Conservation (phyloP, 345 rosid genomes). For the Aquilaria malaccensis region DNA sequence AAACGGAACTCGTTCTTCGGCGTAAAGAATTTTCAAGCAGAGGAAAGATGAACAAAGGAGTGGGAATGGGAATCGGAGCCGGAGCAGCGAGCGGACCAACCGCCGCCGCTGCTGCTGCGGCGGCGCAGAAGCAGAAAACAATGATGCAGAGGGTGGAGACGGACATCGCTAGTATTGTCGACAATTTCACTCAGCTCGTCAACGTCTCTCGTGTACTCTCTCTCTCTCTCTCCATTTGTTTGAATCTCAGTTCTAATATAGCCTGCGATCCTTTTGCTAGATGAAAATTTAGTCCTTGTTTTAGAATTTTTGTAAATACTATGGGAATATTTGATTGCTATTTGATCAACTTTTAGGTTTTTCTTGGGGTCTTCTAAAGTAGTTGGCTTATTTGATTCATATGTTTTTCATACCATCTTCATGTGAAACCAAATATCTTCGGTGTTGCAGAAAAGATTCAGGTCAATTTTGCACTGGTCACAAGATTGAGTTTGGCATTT, state of each 20-base stretch:
- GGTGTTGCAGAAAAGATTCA: not conserved
- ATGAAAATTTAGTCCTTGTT: not conserved
- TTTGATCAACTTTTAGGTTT: not conserved
- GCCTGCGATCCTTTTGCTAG: not conserved
- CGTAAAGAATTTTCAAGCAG: not conserved
- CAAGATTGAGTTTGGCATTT: too few relatives aligned
- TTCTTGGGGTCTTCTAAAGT: not conserved
- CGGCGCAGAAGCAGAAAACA: constrained; percentile 83
- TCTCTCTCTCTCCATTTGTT: not conserved
- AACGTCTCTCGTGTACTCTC: constrained; percentile 57
- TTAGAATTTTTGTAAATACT: not conserved
- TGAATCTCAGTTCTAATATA: not conserved
- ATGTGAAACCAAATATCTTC: not conserved
- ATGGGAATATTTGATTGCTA: not conserved
- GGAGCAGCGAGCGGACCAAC: constrained; percentile 66
- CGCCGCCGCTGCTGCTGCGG: constrained; percentile 70
- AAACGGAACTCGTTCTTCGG: too few relatives aligned
- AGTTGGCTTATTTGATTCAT: too few relatives aligned
- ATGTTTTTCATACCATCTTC: not conserved
- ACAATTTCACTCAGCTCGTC: constrained; percentile 82
- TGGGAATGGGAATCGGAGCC: constrained; percentile 29
- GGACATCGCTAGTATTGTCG: constrained; percentile 72
- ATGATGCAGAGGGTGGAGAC: constrained; percentile 78
- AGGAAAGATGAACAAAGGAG: constrained; percentile 58
- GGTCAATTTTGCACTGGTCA: not conserved